Evolutionary conservation across 495 filamentous ascomycete genomes (phyloP).

Genomic region (Penicillium ucsense): DNA sequence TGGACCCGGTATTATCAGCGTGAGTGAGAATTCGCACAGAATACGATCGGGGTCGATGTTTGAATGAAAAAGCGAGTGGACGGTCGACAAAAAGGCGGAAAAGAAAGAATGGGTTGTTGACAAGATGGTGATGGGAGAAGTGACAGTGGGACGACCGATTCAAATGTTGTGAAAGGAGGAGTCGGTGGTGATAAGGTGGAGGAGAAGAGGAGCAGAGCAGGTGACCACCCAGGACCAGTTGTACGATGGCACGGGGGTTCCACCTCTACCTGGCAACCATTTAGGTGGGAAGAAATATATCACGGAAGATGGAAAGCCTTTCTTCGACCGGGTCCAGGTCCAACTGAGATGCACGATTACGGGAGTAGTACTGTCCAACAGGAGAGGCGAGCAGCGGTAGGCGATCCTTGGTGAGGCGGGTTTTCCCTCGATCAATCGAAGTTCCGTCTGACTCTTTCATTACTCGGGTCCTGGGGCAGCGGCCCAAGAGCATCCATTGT

Average conservation of each 20-base stretch:
- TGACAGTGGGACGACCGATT: conserved; percentile 1
- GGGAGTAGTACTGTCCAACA: no score
- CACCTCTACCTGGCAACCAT: conserved; percentile 7
- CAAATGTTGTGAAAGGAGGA: background rate
- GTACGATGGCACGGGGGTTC: background rate
- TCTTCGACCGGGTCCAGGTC: no score
- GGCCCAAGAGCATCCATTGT: no score
- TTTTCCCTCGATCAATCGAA: no score
- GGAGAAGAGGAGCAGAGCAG: conserved; percentile 9
- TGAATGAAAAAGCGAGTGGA: conserved; percentile 8
- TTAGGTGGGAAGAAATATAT: background rate
- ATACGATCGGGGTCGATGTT: background rate
- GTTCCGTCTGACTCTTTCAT: no score
- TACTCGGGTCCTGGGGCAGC: no score
- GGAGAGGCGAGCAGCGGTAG: no score
- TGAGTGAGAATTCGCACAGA: no score
- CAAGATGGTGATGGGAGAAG: conserved; percentile 2
- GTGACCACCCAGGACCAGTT: conserved; percentile 11
- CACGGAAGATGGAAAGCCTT: no score
- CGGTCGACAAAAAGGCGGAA: conserved; percentile 4
- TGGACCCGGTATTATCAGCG: background rate
- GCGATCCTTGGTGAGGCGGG: no score
- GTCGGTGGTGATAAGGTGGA: background rate
- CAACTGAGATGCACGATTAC: no score
- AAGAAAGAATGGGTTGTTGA: conserved; percentile 1